Conservation (phyloP, 2,329 filamentous ascomycete species). For the Alternaria triticimaculans region DNA sequence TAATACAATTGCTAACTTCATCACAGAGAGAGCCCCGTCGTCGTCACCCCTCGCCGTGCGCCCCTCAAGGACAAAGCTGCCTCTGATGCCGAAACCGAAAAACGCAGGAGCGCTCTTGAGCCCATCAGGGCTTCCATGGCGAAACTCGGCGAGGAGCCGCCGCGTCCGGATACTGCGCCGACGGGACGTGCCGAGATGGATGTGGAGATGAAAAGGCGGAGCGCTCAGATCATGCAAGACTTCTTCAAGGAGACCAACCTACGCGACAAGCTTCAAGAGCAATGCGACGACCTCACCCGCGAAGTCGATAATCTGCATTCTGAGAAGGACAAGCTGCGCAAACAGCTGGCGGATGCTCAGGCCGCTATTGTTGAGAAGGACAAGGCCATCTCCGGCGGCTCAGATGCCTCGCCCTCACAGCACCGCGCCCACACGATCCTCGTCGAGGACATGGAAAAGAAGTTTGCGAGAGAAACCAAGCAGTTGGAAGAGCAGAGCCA, state of each 20-base stretch:
- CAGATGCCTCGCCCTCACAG: conserved; percentile 18
- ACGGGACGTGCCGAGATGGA: conserved; percentile 39
- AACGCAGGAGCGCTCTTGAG: conserved; percentile 31
- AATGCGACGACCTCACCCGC: conserved; percentile 41
- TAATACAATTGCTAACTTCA: neutral
- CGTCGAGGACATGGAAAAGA: conserved; percentile 45
- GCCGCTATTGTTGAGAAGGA: conserved; percentile 42
- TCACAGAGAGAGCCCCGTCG: conserved; percentile 27
- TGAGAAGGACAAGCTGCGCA: conserved; percentile 41
- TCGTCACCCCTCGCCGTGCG: conserved; percentile 31
- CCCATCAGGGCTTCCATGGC: conserved; percentile 39
- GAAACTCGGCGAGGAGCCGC: conserved; percentile 36
- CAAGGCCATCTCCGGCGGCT: conserved; percentile 31
- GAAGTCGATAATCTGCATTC: conserved; percentile 42
- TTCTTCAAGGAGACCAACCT: conserved; percentile 49
- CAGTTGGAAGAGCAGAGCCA: conserved; percentile 40
- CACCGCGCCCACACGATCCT: conserved; percentile 32
- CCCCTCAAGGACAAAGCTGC: conserved; percentile 43
- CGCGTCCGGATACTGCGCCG: conserved; percentile 44
- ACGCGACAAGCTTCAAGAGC: conserved; percentile 46
- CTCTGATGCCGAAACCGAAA: conserved; percentile 46
- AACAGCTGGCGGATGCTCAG: conserved; percentile 41
- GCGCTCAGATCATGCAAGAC: conserved; percentile 48
- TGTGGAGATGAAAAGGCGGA: conserved; percentile 40
- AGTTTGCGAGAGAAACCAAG: conserved; percentile 44